These are phyloP conservation scores for Penicillium brasilianum DNA, from an alignment of 2,329 filamentous ascomycete genomes.

Conservation along the genomic window DNA sequence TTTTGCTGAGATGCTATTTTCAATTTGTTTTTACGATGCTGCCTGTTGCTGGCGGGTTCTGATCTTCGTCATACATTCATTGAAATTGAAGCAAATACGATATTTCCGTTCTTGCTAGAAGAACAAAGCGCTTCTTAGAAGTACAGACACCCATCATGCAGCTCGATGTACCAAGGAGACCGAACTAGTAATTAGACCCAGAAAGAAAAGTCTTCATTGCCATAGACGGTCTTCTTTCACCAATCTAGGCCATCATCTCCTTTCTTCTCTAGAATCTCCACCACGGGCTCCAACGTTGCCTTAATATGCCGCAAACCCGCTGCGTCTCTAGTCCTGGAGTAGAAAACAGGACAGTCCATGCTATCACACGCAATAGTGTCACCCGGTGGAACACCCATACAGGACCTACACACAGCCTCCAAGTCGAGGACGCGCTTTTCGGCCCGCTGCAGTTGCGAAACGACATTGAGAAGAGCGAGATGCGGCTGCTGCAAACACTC, in stretches of 20 bases:
- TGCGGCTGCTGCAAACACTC: slow-evolving; percentile 49
- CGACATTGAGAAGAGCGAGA: slow-evolving; percentile 67
- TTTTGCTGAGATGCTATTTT: neutral
- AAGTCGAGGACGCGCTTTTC: slow-evolving; percentile 70
- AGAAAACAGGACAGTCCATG: slow-evolving; percentile 91
- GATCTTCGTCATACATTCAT: neutral
- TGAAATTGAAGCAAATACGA: neutral
- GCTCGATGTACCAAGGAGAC: neutral
- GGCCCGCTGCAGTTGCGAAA: slow-evolving; percentile 63
- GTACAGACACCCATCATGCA: neutral
- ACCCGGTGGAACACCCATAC: slow-evolving; percentile 71
- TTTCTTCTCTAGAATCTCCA: slow-evolving; percentile 42
- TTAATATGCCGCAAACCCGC: slow-evolving; percentile 45
- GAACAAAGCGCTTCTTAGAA: neutral
- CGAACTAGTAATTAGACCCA: neutral
- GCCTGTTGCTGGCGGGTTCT: too few species aligned
- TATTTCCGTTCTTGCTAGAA: neutral
- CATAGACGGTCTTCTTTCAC: slow-evolving; percentile 30
- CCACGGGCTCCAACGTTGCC: slow-evolving; percentile 44
- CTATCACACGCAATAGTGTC: slow-evolving; percentile 88
- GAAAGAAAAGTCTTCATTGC: neutral
- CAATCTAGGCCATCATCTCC: slow-evolving; percentile 44
- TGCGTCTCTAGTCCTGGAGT: slow-evolving; percentile 54
- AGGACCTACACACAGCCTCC: slow-evolving; percentile 76
- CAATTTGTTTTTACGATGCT: neutral